Base-by-base conservation (phyloP, 1,284 basidiomycete species). In the Veloboletus limbatus region DNA sequence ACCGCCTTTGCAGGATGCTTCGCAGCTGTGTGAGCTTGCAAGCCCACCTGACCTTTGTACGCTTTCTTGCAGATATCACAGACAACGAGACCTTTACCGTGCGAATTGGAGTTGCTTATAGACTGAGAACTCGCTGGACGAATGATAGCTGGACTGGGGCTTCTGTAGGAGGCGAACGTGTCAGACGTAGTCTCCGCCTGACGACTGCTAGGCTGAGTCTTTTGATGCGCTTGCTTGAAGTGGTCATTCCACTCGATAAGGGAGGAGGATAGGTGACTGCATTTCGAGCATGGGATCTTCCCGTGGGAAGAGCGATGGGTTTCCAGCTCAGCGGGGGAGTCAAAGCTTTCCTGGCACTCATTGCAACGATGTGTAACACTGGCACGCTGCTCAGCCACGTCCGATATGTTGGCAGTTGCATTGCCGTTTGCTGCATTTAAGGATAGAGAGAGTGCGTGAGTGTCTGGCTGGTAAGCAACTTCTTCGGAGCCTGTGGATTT, bases 1-100 rank as follows among this genome's bases (percentile, higher is more conserved):
- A 54, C 48, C 16, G 45, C 39, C 14, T 34, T 37, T 11, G 36
- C 6, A n/a, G 59, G 58, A 46, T 65, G 66, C 25, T 65, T 61
- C 21, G 63, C 51, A 20, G 51, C 45, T 17, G 16, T 40, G 43
- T 65, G 62, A 6, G 50, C 57, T 27, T 63, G 52, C 32, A 68
- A 52, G 24, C 49, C 61, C 16, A 2, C 48, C 33, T 44, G 55
- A 42, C 24, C n/a, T 31, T 54, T 66, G 16, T 58, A 54, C 3
- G n/a, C 35, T 44, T 59, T 67, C 31, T 57, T 52, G 52, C 62
- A 68, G 40, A 50, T 41, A n/a, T 58, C 40, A 41, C 66, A 68
- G 37, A 47, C 16, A 9, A 43, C 6, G 16, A 3, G 30, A 37
- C 14, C 48, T 24, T 53, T 64, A n/a, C 16, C 16, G 21, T 30